Evolutionary conservation across 768 basidiomycete species (phyloP).

Genomic region (Hydnomerulius pinastri): DNA sequence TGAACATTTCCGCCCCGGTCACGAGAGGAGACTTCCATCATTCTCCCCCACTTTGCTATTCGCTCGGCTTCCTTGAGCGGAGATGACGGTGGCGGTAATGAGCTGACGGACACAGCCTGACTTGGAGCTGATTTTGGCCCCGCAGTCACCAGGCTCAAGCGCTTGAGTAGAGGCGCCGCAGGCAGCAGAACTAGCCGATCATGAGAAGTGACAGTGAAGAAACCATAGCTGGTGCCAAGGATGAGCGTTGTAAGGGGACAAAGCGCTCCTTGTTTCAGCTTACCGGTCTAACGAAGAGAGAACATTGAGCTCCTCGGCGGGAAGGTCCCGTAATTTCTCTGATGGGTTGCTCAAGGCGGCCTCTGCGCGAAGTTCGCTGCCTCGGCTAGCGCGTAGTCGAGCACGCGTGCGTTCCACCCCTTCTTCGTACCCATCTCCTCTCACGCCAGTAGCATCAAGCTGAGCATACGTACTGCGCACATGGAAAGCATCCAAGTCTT

Average conservation of each 20-base stretch:
- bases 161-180: constrained; percentile 60
- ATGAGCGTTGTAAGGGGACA: constrained; percentile 13
- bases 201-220: constrained; percentile 78
- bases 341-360: constrained; percentile 54
- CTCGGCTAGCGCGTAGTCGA: constrained; percentile 53
- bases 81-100: constrained; percentile 49
- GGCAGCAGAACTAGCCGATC: constrained; percentile 81
- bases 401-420: constrained; percentile 93
- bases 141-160: constrained; percentile 46
- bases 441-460: constrained; percentile 87
- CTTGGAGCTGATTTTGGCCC: constrained; percentile 49
- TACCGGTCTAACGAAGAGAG: constrained; percentile 86
- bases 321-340: constrained; percentile 68
- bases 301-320: constrained; percentile 70
- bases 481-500: constrained; percentile 81
- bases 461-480: constrained; percentile 88
- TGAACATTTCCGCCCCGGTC: constrained; percentile 79
- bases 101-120: constrained; percentile 45
- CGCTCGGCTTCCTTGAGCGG: constrained; percentile 66
- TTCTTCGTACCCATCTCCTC: constrained; percentile 92
- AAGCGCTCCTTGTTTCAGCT: constrained; percentile 27
- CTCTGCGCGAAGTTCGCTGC: constrained; percentile 60
- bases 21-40: constrained; percentile 70
- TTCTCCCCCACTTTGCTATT: constrained; percentile 93
- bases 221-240: constrained; percentile 73